phyloP scores from a whole-genome alignment of 192 early-diverging fungal genomes.

The Pilobolus umbonatus region DNA sequence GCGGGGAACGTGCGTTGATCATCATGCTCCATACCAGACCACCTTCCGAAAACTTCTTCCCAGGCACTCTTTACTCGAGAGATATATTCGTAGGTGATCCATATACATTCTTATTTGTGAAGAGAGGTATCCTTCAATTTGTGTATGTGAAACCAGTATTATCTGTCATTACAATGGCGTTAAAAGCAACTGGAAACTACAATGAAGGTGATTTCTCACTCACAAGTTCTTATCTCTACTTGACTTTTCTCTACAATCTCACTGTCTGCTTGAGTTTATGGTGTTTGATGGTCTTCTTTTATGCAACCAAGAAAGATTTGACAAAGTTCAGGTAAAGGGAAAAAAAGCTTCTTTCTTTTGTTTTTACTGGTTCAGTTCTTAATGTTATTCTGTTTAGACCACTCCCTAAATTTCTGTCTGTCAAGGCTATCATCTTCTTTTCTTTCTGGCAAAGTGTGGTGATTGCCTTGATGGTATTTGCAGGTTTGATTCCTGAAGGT shows the following conservation, averaged over 20 bases:
- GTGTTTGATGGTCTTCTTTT: slow-evolving; percentile 84
- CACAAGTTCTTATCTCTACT: slow-evolving; percentile 72
- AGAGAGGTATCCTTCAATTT: slow-evolving; percentile 91
- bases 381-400: slow-evolving; percentile 53
- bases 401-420: slow-evolving; percentile 89
- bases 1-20: slow-evolving; percentile 82
- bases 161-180: slow-evolving; percentile 71
- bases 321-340: slow-evolving; percentile 57
- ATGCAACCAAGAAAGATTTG: slow-evolving; percentile 71
- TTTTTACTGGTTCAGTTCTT: not conserved
- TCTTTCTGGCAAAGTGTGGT: slow-evolving; percentile 91
- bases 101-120: slow-evolving; percentile 79
- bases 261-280: slow-evolving; percentile 84
- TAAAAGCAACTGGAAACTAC: slow-evolving; percentile 70
- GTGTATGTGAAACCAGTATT: slow-evolving; percentile 84
- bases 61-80: slow-evolving; percentile 63
- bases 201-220: slow-evolving; percentile 75
- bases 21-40: slow-evolving; percentile 74
- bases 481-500: slow-evolving; percentile 70
- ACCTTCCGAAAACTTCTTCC: slow-evolving; percentile 77
- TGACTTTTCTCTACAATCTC: slow-evolving; percentile 81
- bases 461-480: slow-evolving; percentile 74
- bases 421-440: slow-evolving; percentile 93
- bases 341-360: slow-evolving; percentile 11
- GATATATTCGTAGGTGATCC: slow-evolving; percentile 87